These are phyloP conservation scores for Solanum pinnatisectum DNA, from an alignment of 257 asterid species.

Conservation along the genomic window DNA sequence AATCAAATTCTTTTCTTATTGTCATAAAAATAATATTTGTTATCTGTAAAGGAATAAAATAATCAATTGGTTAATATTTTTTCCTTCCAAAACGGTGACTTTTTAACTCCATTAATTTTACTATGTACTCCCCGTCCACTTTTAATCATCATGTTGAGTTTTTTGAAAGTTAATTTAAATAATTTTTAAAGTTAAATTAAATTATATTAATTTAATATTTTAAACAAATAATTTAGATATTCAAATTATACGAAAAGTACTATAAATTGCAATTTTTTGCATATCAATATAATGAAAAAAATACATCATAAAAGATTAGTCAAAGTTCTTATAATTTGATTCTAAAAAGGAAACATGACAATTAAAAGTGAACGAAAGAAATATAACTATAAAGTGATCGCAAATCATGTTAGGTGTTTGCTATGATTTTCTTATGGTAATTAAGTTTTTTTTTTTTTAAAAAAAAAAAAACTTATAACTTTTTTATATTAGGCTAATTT, in stretches of 20 bases:
- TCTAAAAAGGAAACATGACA: too few relatives aligned
- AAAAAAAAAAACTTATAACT: not conserved
- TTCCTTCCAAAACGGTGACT: not conserved
- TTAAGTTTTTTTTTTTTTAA: not conserved
- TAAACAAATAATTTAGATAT: too few relatives aligned
- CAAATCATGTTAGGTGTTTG: not conserved
- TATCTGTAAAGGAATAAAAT: not conserved
- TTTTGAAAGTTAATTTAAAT: fast-evolving
- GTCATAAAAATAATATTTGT: not conserved
- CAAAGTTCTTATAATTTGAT: too few relatives aligned
- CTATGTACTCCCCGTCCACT: too few relatives aligned
- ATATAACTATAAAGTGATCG: not conserved
- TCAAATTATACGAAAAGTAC: fast-evolving
- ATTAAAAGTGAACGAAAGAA: too few relatives aligned
- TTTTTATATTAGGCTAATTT: not conserved
- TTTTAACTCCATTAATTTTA: not conserved
- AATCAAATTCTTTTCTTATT: not conserved
- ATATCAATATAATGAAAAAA: too few relatives aligned
- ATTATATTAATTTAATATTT: too few relatives aligned
- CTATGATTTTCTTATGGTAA: not conserved
- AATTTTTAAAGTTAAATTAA: too few relatives aligned
- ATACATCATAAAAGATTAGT: too few relatives aligned
- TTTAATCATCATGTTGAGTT: too few relatives aligned
- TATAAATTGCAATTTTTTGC: too few relatives aligned
- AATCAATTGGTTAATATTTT: not conserved